Base-by-base conservation (phyloP, 805 yeast species). In the Barnettozyma sucrosica region DNA sequence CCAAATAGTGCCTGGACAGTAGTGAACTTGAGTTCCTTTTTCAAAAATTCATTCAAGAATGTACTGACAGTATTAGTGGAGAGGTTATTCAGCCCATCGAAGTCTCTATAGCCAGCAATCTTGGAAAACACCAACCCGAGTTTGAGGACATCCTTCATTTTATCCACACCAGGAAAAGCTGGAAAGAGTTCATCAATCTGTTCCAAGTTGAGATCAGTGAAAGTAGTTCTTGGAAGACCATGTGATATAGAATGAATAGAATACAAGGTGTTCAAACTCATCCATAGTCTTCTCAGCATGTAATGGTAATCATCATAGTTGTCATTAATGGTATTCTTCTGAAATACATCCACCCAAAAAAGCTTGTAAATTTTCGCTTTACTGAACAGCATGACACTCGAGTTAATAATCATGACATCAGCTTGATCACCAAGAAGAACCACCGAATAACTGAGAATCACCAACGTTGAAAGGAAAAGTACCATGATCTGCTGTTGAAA, bases 361-460 rank as follows among this genome's bases (percentile, higher is more conserved):
- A 69, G 66, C 45, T 57, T 75, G 57, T 58, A 69, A 8, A 83
- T 63, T 51, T 74, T 74, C 62, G 79, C 75, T 55, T 81, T 88
- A 58, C 78, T 78, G 57, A 81, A 76, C 13, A 80, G 69, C 1
- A 81, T 66, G 13, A 74, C 69, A 1, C 83, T 68, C 48, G 75
- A 66, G 4, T 80, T 72, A 25, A 84, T 67, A 21, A 1, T 83
- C 81, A 46, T 43, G 36, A 80, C 65, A 7, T 85, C 77, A 56
- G 77, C 80, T 32, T 74, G 70, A 45, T 76, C 78, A 0, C 90
- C 89, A 21, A 80, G 75, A 36, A 81, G 66, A 2, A 81, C 65
- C 9, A 81, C 71, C 9, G 79, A 65, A 56, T 80, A 84, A 56
- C 82, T 82, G 26, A 80, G 57, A 9, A 75, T 55, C 0, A 69